Conservation (phyloP, 106 monocot genomes). For the Dendrobium officinale region DNA sequence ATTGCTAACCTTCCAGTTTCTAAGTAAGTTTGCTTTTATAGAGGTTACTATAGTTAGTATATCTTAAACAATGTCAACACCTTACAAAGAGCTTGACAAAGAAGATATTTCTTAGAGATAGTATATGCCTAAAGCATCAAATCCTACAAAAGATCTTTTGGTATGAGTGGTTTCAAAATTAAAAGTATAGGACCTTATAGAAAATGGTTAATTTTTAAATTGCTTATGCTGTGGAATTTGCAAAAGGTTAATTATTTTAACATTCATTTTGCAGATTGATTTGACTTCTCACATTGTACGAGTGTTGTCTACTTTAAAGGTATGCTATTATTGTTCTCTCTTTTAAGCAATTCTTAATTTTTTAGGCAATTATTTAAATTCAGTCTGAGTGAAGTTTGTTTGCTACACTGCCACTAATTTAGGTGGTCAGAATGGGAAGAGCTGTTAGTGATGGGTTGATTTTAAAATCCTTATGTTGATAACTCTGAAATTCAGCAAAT, state of each 20-base stretch:
- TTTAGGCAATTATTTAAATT: neutral
- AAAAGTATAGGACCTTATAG: neutral
- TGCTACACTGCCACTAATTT: neutral
- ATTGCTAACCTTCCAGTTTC: neutral
- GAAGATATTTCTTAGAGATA: neutral
- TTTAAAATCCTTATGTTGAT: neutral
- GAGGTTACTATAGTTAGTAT: neutral
- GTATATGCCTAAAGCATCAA: neutral
- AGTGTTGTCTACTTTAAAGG: slow-evolving; percentile 48
- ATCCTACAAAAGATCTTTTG: neutral
- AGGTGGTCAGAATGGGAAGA: neutral
- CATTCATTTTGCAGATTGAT: slow-evolving; percentile 46
- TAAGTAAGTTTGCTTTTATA: neutral
- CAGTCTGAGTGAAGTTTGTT: neutral
- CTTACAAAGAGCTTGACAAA: neutral
- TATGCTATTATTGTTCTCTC: neutral
- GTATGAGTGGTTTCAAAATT: neutral
- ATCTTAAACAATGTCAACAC: neutral
- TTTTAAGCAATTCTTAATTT: neutral
- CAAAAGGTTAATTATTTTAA: neutral
- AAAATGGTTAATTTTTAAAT: neutral
- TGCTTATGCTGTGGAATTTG: neutral
- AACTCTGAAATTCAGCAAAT: neutral
- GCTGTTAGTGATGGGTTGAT: neutral
- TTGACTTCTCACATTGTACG: slow-evolving; percentile 67